phyloP scores from a whole-genome alignment of 345 rosid genomes.

The Atalantia buxifolia region DNA sequence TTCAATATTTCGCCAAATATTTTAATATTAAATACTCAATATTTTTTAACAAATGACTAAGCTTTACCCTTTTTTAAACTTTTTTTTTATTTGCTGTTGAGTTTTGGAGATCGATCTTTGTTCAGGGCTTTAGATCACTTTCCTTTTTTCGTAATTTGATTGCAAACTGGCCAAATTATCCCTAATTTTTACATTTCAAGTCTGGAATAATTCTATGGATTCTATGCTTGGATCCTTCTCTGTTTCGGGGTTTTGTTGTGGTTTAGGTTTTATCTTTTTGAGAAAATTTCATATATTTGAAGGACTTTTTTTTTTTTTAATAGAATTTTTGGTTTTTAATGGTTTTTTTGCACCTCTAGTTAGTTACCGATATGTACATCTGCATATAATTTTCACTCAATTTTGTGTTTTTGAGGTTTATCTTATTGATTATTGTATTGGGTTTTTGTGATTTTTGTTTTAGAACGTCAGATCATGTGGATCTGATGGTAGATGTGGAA shows the following conservation, averaged over 20 bases:
- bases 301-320: no score
- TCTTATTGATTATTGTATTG: slow-evolving; percentile 3
- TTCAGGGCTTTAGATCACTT: slow-evolving; percentile 27
- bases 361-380: not conserved
- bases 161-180: slow-evolving; percentile 8
- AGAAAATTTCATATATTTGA: not conserved
- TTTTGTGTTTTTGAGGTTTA: not conserved
- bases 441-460: not conserved
- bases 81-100: not conserved
- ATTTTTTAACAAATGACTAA: not conserved
- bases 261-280: slow-evolving; percentile 23
- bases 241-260: slow-evolving; percentile 31
- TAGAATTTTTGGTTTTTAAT: not conserved
- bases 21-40: not conserved
- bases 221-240: slow-evolving; percentile 16
- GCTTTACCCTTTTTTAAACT: not conserved
- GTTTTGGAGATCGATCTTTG: slow-evolving; percentile 22
- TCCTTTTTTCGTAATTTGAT: not conserved
- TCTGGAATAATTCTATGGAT: slow-evolving; percentile 15
- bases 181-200: slow-evolving; percentile 3
- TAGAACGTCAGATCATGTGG: slow-evolving; percentile 18
- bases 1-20: not conserved
- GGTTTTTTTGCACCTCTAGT: not conserved
- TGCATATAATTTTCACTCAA: not conserved
- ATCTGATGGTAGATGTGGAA: slow-evolving; percentile 19